phyloP scores from a whole-genome alignment of 305 asterid species.

The Solanum hybrid region DNA sequence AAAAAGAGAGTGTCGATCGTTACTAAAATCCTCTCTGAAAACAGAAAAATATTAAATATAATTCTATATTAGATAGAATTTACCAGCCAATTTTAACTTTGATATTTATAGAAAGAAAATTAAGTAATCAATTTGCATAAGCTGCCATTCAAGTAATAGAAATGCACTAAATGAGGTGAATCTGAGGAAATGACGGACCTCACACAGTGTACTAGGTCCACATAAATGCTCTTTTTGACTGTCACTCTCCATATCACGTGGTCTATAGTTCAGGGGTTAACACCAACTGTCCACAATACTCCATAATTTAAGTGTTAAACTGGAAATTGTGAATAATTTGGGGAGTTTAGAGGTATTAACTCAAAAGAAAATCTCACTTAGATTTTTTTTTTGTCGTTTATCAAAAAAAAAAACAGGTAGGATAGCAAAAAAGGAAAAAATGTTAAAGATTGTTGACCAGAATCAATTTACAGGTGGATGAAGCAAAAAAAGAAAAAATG shows the following conservation, averaged over 20 bases:
- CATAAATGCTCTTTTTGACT: neutral
- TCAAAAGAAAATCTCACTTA: too few relatives aligned
- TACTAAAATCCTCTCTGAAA: neutral
- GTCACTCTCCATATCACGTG: neutral
- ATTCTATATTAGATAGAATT: neutral
- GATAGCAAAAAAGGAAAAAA: neutral
- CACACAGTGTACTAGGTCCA: too few relatives aligned
- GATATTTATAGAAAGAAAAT: too few relatives aligned
- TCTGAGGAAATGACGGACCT: too few relatives aligned
- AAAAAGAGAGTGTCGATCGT: neutral
- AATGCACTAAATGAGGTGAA: too few relatives aligned
- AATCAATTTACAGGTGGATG: too few relatives aligned
- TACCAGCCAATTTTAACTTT: neutral
- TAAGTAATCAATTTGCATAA: neutral
- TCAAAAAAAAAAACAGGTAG: neutral
- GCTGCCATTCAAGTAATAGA: neutral
- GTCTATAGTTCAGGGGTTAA: neutral
- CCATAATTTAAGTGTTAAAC: neutral
- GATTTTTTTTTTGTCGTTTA: neutral
- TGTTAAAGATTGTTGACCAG: neutral
- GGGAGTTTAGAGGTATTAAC: neutral
- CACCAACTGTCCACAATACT: neutral
- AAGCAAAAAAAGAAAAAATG: neutral
- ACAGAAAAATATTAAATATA: too few relatives aligned
- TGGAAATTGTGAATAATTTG: neutral